Conservation (phyloP, 768 basidiomycete species). For the Hortiboletus campestris region DNA sequence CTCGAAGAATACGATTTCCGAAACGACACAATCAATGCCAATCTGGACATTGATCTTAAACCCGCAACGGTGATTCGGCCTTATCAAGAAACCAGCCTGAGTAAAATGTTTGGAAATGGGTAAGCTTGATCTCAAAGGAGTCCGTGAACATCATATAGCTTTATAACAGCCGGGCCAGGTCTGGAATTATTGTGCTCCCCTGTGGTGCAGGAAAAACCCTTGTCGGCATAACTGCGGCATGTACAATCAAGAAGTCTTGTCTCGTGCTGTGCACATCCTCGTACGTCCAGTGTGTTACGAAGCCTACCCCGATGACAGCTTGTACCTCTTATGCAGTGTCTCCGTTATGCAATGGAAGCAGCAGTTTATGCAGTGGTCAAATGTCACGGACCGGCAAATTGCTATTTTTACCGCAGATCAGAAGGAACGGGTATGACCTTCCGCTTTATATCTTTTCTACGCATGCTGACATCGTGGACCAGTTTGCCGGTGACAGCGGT, state of each 20-base stretch:
- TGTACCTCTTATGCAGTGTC: slow-evolving; percentile 46
- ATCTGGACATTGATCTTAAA: slow-evolving; percentile 97
- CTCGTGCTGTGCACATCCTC: slow-evolving; percentile 96
- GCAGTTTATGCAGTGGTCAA: slow-evolving; percentile 98
- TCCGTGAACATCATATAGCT: background rate
- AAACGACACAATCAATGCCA: slow-evolving; percentile 93
- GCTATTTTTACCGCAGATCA: slow-evolving; percentile 97
- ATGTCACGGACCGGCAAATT: slow-evolving; percentile 94
- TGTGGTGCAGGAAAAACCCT: slow-evolving; percentile 99
- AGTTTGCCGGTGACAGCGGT: slow-evolving; percentile 97
- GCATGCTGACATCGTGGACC: slow-evolving; percentile 8
- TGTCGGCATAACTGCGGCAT: slow-evolving; percentile 99
- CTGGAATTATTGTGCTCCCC: slow-evolving; percentile 96
- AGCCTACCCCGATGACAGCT: background rate
- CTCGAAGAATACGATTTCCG: slow-evolving; percentile 99
- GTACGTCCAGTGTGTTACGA: slow-evolving; percentile 47
- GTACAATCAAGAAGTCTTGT: slow-evolving; percentile 99
- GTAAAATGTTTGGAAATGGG: slow-evolving; percentile 99
- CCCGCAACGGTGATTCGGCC: slow-evolving; percentile 96
- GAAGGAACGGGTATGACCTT: slow-evolving; percentile 80
- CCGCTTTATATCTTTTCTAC: background rate
- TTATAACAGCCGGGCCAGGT: slow-evolving; percentile 79
- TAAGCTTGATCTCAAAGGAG: slow-evolving; percentile 33
- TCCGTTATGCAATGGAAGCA: slow-evolving; percentile 99
- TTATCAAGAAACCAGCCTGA: slow-evolving; percentile 97